A percentile compares a stretch with the other conserved stretches of the same genome.
phyloP scores from a whole-genome alignment of 2,329 filamentous ascomycete species.

The Cyclaneusma minus region DNA sequence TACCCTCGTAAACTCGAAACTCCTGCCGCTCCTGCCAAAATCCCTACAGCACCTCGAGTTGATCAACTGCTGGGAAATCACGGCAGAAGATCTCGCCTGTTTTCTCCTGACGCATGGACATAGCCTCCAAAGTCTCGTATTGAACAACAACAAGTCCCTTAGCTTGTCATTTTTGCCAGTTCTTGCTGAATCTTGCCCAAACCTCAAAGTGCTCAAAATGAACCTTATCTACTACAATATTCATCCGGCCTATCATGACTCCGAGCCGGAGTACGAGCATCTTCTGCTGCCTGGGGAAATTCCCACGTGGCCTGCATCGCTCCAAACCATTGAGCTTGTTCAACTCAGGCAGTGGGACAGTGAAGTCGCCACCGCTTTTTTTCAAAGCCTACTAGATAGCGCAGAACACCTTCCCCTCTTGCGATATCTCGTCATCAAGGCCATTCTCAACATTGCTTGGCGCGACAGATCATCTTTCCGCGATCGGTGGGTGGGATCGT shows the following conservation, averaged over 20 bases:
- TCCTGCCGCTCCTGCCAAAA: slow-evolving; percentile 54
- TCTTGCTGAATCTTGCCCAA: slow-evolving; percentile 52
- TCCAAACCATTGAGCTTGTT: slow-evolving; percentile 59
- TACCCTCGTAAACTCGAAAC: slow-evolving; percentile 48
- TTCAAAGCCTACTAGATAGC: slow-evolving; percentile 60
- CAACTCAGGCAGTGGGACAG: slow-evolving; percentile 63
- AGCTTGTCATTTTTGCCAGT: slow-evolving; percentile 58
- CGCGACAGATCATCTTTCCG: slow-evolving; percentile 68
- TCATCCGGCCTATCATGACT: slow-evolving; percentile 51
- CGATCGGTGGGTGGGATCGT: slow-evolving; percentile 57
- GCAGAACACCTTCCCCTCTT: slow-evolving; percentile 51
- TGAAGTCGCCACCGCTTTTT: slow-evolving; percentile 58
- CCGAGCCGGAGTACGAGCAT: slow-evolving; percentile 58
- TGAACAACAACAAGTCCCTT: slow-evolving; percentile 69
- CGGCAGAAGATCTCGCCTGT: slow-evolving; percentile 43
- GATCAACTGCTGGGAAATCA: slow-evolving; percentile 64
- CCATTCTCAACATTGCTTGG: slow-evolving; percentile 70
- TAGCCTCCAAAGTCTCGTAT: slow-evolving; percentile 47
- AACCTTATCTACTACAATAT: slow-evolving; percentile 67
- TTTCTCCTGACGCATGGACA: slow-evolving; percentile 56
- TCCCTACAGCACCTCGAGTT: slow-evolving; percentile 54
- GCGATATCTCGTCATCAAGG: slow-evolving; percentile 55
- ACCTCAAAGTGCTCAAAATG: slow-evolving; percentile 55
- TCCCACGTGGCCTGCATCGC: slow-evolving; percentile 62
- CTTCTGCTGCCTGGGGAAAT: slow-evolving; percentile 48